Conservation (phyloP, 2,329 filamentous ascomycete genomes). For the Paradendryphiella salina region DNA sequence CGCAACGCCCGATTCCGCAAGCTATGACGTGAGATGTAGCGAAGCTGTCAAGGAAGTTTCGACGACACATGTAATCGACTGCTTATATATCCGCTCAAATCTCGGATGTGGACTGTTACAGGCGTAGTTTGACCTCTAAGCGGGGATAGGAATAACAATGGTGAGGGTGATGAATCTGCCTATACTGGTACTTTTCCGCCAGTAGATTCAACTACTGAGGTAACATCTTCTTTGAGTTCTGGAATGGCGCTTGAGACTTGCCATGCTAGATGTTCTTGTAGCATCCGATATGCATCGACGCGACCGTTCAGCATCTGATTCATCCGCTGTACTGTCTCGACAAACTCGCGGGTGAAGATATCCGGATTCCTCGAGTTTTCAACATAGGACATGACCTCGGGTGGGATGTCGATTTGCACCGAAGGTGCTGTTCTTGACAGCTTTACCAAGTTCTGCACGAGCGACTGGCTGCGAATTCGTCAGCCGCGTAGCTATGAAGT, state of each 20-base stretch:
- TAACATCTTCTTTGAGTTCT: constrained; percentile 59
- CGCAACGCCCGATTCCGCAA: too few relatives aligned
- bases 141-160: not conserved
- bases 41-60: not conserved
- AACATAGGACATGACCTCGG: constrained; percentile 66
- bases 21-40: not conserved
- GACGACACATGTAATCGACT: too few relatives aligned
- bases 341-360: constrained; percentile 68
- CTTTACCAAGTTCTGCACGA: constrained; percentile 59
- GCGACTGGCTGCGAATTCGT: constrained; percentile 48
- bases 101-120: not conserved
- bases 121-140: not conserved
- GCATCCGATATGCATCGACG: constrained; percentile 60
- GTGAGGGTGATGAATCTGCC: not conserved
- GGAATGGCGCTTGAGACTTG: constrained; percentile 63
- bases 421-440: constrained; percentile 56
- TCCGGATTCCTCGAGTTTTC: constrained; percentile 66
- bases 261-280: constrained; percentile 61
- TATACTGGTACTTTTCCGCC: constrained; percentile 42
- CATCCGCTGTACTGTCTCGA: constrained; percentile 64
- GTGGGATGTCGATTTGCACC: constrained; percentile 59
- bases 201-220: constrained; percentile 53
- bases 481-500: not conserved
- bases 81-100: not conserved
- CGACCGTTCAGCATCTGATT: constrained; percentile 67